phyloP scores from a whole-genome alignment of 1,284 basidiomycete genomes.

The Cryptococcus maquisensis region DNA sequence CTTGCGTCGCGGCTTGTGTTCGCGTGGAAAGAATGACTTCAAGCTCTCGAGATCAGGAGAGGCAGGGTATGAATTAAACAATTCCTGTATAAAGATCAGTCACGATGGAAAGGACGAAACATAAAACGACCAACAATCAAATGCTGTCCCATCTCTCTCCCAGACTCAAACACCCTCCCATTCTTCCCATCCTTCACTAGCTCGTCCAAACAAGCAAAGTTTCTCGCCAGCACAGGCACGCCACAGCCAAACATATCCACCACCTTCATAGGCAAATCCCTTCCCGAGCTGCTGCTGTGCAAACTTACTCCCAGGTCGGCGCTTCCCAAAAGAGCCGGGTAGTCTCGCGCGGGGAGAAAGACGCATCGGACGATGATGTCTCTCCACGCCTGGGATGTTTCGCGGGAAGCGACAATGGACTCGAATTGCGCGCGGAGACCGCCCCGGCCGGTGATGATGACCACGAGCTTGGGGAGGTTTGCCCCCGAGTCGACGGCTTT shows the following conservation, averaged over 20 bases:
- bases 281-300: constrained; percentile 81
- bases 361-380: constrained; percentile 77
- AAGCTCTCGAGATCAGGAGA: constrained; percentile 7
- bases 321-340: constrained; percentile 77
- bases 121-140: constrained; percentile 57
- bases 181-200: constrained; percentile 79
- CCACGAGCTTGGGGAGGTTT: constrained; percentile 66
- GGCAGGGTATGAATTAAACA: constrained; percentile 7
- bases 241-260: constrained; percentile 99
- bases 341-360: constrained; percentile 85
- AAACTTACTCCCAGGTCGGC: constrained; percentile 89
- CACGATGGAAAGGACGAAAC: not conserved
- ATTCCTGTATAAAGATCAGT: not conserved
- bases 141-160: constrained; percentile 65
- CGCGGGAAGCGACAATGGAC: constrained; percentile 58
- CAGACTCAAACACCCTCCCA: constrained; percentile 70
- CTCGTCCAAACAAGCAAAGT: constrained; percentile 81
- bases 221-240: constrained; percentile 84
- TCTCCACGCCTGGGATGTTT: constrained; percentile 58
- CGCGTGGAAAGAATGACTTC: constrained; percentile 12
- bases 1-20: constrained; percentile 3
- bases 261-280: constrained; percentile 98
- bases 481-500: constrained; percentile 16
- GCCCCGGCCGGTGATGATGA: constrained; percentile 90
- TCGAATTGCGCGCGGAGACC: constrained; percentile 72